phyloP scores from a whole-genome alignment of 805 yeast species.

The Ogataea pilisensis region DNA sequence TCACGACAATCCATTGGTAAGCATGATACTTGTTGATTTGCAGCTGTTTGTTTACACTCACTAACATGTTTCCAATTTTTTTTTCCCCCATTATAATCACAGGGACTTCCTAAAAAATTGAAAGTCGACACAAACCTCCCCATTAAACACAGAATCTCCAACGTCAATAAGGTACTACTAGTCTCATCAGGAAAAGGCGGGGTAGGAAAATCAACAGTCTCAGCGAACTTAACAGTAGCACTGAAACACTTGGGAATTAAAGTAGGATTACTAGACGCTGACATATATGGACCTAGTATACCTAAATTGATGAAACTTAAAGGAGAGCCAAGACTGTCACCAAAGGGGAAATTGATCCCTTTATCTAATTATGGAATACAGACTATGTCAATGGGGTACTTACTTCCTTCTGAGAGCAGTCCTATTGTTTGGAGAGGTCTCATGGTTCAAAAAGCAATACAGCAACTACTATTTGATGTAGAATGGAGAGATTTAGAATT shows the following conservation, averaged over 20 bases:
- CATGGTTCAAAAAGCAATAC: conserved; percentile 82
- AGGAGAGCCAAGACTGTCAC: conserved; percentile 63
- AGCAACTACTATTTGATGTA: conserved; percentile 79
- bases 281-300: conserved; percentile 80
- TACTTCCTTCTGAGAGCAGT: conserved; percentile 58
- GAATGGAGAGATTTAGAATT: conserved; percentile 67
- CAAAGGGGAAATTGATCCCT: conserved; percentile 57
- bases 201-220: conserved; percentile 75
- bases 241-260: conserved; percentile 48
- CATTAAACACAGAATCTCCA: conserved; percentile 48
- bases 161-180: conserved; percentile 57
- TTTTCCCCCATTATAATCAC: too few species aligned
- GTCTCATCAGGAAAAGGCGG: conserved; percentile 81
- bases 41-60: too few species aligned
- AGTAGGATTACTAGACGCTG: conserved; percentile 74
- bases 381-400: conserved; percentile 87
- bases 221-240: conserved; percentile 65
- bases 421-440: conserved; percentile 85
- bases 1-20: conserved; percentile 54
- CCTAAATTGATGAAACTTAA: conserved; percentile 64
- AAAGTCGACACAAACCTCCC: conserved; percentile 50
- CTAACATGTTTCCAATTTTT: too few species aligned
- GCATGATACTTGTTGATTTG: too few species aligned
- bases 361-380: conserved; percentile 69
- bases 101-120: conserved; percentile 42